Evolutionary conservation across 2,329 filamentous ascomycete species (phyloP).

Genomic region (Canariomyces notabilis): DNA sequence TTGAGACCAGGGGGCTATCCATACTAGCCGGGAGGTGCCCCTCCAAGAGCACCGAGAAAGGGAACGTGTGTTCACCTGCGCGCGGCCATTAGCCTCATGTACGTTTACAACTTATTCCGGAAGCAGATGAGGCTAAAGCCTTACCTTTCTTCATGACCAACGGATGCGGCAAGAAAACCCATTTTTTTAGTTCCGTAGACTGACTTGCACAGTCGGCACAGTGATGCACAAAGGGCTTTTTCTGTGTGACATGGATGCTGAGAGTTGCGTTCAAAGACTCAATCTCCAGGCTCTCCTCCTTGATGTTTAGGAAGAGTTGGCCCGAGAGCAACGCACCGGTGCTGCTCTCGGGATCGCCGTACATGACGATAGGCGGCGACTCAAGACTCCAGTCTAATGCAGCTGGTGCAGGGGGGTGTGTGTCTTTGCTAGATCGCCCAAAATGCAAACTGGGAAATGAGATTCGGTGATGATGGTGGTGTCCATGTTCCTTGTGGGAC

Average conservation of each 20-base stretch:
- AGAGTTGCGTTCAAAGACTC: slow-evolving; percentile 70
- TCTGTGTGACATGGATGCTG: slow-evolving; percentile 65
- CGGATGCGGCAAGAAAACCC: slow-evolving; percentile 65
- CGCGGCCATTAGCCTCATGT: slow-evolving; percentile 6
- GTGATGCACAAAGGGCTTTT: slow-evolving; percentile 73
- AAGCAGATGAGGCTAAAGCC: slow-evolving; percentile 4
- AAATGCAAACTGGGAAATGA: slow-evolving; percentile 40
- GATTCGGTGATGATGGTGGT: slow-evolving; percentile 35
- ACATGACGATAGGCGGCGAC: slow-evolving; percentile 80
- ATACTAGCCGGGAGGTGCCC: slow-evolving; percentile 83
- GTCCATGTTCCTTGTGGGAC: slow-evolving; percentile 27
- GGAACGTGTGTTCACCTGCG: slow-evolving; percentile 67
- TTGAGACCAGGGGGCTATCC: slow-evolving; percentile 64
- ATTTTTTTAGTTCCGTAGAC: slow-evolving; percentile 68
- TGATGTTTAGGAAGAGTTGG: slow-evolving; percentile 69
- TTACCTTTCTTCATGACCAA: slow-evolving; percentile 47
- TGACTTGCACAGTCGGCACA: slow-evolving; percentile 72
- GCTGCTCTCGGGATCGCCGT: slow-evolving; percentile 68
- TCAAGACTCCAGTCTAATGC: slow-evolving; percentile 62
- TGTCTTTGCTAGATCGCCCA: slow-evolving; percentile 39
- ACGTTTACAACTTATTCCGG: background rate
- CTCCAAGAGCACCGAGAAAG: slow-evolving; percentile 81
- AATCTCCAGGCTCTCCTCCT: slow-evolving; percentile 61
- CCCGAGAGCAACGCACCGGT: slow-evolving; percentile 83
- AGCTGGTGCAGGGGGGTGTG: slow-evolving; percentile 34